Evolutionary conservation across 1,139 yeast genomes (phyloP).

Genomic region (Geotrichum candidum): DNA sequence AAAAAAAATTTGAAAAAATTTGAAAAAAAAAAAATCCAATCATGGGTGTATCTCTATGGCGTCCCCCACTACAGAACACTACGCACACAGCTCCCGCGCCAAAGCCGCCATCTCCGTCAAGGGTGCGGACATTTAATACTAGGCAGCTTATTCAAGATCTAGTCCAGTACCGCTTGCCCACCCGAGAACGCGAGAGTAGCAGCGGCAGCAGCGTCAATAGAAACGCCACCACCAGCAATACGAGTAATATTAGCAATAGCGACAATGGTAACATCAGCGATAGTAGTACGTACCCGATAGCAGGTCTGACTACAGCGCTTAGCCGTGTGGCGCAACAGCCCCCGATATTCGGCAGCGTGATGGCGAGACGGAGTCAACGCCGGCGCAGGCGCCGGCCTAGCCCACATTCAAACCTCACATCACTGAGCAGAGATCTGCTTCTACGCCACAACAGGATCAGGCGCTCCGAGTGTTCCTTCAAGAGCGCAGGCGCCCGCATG

Average conservation of each 20-base stretch:
- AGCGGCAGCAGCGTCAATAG: neutral
- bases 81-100: neutral
- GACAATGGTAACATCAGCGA: neutral
- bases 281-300: neutral
- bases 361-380: neutral
- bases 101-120: neutral
- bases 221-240: neutral
- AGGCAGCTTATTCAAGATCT: neutral
- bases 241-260: neutral
- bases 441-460: neutral
- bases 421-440: neutral
- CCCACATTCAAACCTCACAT: neutral
- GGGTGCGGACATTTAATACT: neutral
- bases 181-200: neutral
- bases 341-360: neutral
- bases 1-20: neutral
- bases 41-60: neutral
- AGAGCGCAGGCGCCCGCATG: conserved; percentile 6
- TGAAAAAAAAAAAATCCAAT: neutral
- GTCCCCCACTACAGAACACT: neutral
- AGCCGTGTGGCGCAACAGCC: neutral
- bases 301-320: neutral
- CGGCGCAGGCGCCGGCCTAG: neutral
- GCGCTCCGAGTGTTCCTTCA: neutral
- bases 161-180: neutral